Conservation (phyloP, 2,329 filamentous ascomycete species). For the Drechslerella coelobrocha region DNA sequence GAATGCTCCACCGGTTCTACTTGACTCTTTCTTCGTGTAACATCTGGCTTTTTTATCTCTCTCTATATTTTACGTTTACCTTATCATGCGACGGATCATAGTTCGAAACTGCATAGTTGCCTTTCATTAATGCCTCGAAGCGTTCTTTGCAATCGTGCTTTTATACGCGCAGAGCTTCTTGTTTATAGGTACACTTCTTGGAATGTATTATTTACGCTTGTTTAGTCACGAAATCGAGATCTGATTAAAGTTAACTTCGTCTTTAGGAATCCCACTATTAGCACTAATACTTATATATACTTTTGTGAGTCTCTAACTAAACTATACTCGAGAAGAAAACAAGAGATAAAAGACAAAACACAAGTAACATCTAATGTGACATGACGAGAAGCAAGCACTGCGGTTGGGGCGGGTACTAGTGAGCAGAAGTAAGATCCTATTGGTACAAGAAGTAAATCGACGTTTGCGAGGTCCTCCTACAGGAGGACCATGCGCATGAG, state of each 20-base stretch:
- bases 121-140: not conserved
- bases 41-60: conserved; percentile 1
- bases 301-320: conserved; percentile 31
- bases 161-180: conserved; percentile 13
- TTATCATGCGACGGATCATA: not conserved
- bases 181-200: too few species aligned
- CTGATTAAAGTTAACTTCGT: too few species aligned
- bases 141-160: conserved; percentile 7
- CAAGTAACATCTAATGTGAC: conserved; percentile 45
- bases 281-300: too few species aligned
- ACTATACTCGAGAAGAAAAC: conserved; percentile 16
- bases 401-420: too few species aligned
- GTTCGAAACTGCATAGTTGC: too few species aligned
- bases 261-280: too few species aligned
- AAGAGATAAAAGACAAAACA: conserved; percentile 16
- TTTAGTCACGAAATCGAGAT: too few species aligned
- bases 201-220: too few species aligned
- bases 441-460: conserved; percentile 20
- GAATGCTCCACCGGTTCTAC: too few species aligned
- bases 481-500: too few species aligned
- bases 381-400: conserved; percentile 1
- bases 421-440: conserved; percentile 28
- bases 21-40: too few species aligned
- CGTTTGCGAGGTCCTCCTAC: too few species aligned
- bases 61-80: not conserved